Conservation (phyloP, 192 early-diverging fungal species). For the Ramicandelaber brevisporus region DNA sequence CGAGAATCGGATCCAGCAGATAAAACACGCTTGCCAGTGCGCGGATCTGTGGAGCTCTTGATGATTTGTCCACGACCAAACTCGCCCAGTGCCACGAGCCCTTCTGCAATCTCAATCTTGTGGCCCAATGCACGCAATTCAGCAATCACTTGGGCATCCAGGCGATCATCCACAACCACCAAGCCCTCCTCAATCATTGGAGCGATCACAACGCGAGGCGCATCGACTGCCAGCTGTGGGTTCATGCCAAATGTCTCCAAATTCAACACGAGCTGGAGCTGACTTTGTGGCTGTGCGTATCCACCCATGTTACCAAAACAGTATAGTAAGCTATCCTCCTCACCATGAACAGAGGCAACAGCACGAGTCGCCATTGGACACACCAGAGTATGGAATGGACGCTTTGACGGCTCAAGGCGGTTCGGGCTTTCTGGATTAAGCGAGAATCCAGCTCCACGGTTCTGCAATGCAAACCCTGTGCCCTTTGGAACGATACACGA, state of each 20-base stretch:
- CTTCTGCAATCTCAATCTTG: slow-evolving; percentile 14
- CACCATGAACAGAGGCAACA: slow-evolving; percentile 2
- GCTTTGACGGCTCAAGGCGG: slow-evolving; percentile 30
- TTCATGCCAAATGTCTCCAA: slow-evolving; percentile 23
- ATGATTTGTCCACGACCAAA: slow-evolving; percentile 64
- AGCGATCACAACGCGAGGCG: slow-evolving; percentile 33
- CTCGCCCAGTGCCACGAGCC: slow-evolving; percentile 15
- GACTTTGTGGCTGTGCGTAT: slow-evolving; percentile 67
- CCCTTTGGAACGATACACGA: slow-evolving; percentile 15
- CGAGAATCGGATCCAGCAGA: slow-evolving; percentile 27
- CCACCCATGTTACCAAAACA: slow-evolving; percentile 35
- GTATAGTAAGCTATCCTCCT: slow-evolving; percentile 2
- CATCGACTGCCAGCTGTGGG: slow-evolving; percentile 40
- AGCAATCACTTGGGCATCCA: slow-evolving; percentile 11
- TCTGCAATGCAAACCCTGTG: slow-evolving; percentile 41
- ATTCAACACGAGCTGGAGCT: slow-evolving; percentile 51
- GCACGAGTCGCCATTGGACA: slow-evolving; percentile 29
- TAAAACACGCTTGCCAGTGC: slow-evolving; percentile 14
- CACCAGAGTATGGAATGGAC: slow-evolving; percentile 63
- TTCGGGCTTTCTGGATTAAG: slow-evolving; percentile 32
- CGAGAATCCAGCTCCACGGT: slow-evolving; percentile 37
- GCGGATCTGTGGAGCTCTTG: slow-evolving; percentile 8
- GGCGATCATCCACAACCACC: slow-evolving; percentile 38
- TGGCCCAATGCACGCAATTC: slow-evolving; percentile 31
- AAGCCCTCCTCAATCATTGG: slow-evolving; percentile 8